A percentile compares a stretch with the other conserved stretches of the same genome.
phyloP scores from a whole-genome alignment of 2,329 filamentous ascomycete species.

The Tolypocladium capitatum region DNA sequence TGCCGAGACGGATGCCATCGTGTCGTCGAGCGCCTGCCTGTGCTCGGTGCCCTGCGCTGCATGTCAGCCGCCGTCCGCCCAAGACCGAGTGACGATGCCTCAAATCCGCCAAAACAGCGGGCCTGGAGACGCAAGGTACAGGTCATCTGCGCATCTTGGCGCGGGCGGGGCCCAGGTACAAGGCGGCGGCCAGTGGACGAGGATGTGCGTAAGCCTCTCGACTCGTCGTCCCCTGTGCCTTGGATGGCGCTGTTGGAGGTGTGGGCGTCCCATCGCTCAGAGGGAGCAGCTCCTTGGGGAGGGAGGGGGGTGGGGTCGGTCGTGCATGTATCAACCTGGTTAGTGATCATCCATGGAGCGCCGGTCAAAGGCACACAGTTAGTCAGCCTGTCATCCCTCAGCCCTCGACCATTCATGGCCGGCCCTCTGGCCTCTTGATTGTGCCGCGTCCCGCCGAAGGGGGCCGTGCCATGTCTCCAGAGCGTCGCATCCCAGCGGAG shows the following conservation, averaged over 20 bases:
- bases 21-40: background rate
- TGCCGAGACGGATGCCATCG: background rate
- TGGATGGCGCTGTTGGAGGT: background rate
- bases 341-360: too few relatives aligned
- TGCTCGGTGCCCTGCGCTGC: background rate
- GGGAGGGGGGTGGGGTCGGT: too few relatives aligned
- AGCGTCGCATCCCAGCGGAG: background rate
- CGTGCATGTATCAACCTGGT: too few relatives aligned
- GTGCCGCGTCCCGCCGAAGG: background rate
- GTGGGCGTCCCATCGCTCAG: background rate
- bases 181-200: slow-evolving; percentile 12
- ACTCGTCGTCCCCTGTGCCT: background rate
- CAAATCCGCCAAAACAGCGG: background rate
- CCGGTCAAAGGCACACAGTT: background rate
- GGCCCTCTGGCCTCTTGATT: background rate
- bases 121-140: slow-evolving; percentile 20
- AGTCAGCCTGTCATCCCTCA: too few relatives aligned
- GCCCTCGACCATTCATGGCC: background rate
- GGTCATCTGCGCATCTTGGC: slow-evolving; percentile 22
- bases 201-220: background rate
- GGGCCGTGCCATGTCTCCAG: background rate
- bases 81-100: background rate
- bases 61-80: background rate
- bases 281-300: too few relatives aligned
- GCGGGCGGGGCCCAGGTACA: slow-evolving; percentile 20